Conservation (phyloP, 1,284 basidiomycete genomes). For the Hymenochaete sp. region DNA sequence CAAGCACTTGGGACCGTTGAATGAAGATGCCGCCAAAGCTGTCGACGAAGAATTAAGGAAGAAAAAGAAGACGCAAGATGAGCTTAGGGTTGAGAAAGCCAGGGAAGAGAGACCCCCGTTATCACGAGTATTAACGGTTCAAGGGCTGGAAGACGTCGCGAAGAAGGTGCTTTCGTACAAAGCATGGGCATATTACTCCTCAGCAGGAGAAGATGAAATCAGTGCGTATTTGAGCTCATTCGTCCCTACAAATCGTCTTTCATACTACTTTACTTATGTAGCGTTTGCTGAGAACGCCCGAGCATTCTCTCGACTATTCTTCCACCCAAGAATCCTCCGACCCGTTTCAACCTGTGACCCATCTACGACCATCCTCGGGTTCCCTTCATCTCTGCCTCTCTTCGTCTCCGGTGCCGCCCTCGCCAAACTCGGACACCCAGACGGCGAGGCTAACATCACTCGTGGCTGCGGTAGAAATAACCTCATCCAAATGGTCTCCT, state of each 20-base stretch:
- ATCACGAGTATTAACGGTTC: slow-evolving; percentile 58
- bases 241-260: background rate
- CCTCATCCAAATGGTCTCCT: slow-evolving; percentile 86
- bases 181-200: slow-evolving; percentile 75
- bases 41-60: slow-evolving; percentile 34
- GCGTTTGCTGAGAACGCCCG: slow-evolving; percentile 58
- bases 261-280: slow-evolving; percentile 24
- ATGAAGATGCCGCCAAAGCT: slow-evolving; percentile 39
- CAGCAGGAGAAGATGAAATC: slow-evolving; percentile 74
- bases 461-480: slow-evolving; percentile 60
- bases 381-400: slow-evolving; percentile 66
- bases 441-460: slow-evolving; percentile 81
- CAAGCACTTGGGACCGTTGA: slow-evolving; percentile 66
- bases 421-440: slow-evolving; percentile 84
- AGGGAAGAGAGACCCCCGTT: slow-evolving; percentile 56
- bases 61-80: slow-evolving; percentile 56
- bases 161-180: slow-evolving; percentile 61
- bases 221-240: slow-evolving; percentile 37
- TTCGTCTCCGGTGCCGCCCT: slow-evolving; percentile 84
- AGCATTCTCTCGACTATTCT: slow-evolving; percentile 75
- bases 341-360: slow-evolving; percentile 63
- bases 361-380: slow-evolving; percentile 70
- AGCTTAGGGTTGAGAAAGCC: slow-evolving; percentile 56
- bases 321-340: slow-evolving; percentile 73
- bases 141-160: slow-evolving; percentile 70